phyloP scores from a whole-genome alignment of 371 early-diverging fungal genomes.

The Umbelopsis sp. region DNA sequence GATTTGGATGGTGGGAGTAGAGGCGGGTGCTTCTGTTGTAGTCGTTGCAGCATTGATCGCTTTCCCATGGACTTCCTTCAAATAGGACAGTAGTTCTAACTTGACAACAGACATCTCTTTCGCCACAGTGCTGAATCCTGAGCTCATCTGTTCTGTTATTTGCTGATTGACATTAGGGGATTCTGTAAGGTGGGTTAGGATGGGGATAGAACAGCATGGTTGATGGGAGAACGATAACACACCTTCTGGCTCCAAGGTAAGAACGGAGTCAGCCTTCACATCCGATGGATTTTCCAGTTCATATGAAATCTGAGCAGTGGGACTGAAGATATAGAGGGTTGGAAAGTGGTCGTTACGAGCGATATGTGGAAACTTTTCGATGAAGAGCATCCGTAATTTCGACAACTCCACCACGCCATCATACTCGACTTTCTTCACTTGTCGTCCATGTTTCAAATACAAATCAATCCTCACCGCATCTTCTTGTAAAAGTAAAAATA shows the following conservation, averaged over 20 bases:
- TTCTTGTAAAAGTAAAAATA: not conserved
- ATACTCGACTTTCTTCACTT: slow-evolving; percentile 48
- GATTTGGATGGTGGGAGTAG: not conserved
- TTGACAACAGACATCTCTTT: slow-evolving; percentile 10
- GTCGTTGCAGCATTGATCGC: not conserved
- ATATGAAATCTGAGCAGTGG: slow-evolving; percentile 52
- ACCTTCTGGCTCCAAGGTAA: slow-evolving; percentile 58
- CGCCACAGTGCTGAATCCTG: not conserved
- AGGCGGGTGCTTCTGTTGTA: not conserved
- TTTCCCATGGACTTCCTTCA: slow-evolving; percentile 12
- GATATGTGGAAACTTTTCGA: slow-evolving; percentile 52
- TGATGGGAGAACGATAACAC: slow-evolving; percentile 5
- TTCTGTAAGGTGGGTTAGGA: not conserved
- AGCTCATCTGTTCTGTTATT: not conserved
- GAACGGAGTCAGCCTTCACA: slow-evolving; percentile 53
- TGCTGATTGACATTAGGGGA: not conserved
- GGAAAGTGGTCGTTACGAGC: slow-evolving; percentile 66
- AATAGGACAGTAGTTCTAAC: not conserved
- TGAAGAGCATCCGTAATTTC: slow-evolving; percentile 49
- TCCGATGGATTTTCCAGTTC: slow-evolving; percentile 65
- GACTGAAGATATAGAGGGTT: slow-evolving; percentile 60
- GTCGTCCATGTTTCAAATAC: slow-evolving; percentile 54
- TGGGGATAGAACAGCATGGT: too few relatives aligned
- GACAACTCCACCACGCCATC: slow-evolving; percentile 41
- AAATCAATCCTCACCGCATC: slow-evolving; percentile 28